phyloP scores from a whole-genome alignment of 169 alveolate species.

The Eimeria falciformis region DNA sequence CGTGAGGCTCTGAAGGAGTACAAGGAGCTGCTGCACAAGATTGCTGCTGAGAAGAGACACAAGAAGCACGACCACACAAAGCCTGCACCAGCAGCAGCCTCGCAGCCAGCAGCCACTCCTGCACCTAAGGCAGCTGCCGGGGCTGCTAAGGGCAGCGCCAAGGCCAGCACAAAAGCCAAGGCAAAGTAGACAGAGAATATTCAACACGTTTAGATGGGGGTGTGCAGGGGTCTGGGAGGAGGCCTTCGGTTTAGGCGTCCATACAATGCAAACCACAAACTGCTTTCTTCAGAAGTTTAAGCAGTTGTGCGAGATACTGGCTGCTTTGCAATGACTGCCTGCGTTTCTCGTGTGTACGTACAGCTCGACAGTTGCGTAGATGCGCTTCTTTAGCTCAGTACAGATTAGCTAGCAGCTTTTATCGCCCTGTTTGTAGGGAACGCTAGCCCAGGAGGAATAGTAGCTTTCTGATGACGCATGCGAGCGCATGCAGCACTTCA shows the following conservation, averaged over 20 bases:
- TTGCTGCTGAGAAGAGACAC: constrained; percentile 32
- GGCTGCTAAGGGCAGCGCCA: not conserved
- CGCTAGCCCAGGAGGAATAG: too few relatives aligned
- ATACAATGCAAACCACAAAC: not conserved
- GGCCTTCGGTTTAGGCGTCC: not conserved
- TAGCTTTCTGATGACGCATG: too few relatives aligned
- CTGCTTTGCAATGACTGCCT: too few relatives aligned
- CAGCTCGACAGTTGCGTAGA: too few relatives aligned
- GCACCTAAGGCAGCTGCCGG: constrained; percentile 11
- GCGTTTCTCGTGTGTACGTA: too few relatives aligned
- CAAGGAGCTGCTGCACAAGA: constrained; percentile 63
- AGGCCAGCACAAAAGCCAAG: not conserved
- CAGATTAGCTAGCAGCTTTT: too few relatives aligned
- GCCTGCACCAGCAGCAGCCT: not conserved
- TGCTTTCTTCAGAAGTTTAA: too few relatives aligned
- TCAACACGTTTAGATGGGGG: too few relatives aligned
- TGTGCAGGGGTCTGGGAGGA: not conserved
- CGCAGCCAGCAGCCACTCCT: constrained; percentile 14
- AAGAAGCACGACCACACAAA: constrained; percentile 6
- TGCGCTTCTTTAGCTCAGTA: too few relatives aligned
- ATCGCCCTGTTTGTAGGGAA: too few relatives aligned
- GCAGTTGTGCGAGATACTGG: too few relatives aligned
- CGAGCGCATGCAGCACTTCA: too few relatives aligned
- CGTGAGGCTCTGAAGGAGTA: constrained; percentile 58
- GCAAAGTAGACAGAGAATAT: not conserved